Evolutionary conservation across 140 eudicot genomes (phyloP).

Genomic region (Flaveria floridana): DNA sequence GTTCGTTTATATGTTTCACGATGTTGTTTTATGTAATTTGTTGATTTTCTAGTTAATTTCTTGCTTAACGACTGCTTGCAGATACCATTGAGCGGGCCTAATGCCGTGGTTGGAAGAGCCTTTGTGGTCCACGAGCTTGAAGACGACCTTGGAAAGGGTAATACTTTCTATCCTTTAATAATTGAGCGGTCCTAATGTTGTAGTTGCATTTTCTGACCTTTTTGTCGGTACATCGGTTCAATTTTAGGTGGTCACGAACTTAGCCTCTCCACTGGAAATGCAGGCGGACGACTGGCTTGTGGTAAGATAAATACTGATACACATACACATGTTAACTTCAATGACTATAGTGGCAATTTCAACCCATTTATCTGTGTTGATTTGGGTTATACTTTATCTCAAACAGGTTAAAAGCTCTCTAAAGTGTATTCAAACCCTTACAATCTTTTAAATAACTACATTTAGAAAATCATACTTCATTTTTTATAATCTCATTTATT

Average conservation of each 20-base stretch:
- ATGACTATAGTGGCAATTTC: neutral
- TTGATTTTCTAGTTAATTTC: slow-evolving; percentile 7
- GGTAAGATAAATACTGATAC: slow-evolving; percentile 47
- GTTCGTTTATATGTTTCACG: neutral
- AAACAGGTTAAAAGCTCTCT: neutral
- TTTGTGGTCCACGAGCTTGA: slow-evolving; percentile 94
- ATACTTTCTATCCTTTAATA: neutral
- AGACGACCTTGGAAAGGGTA: slow-evolving; percentile 99
- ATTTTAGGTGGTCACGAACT: slow-evolving; percentile 90
- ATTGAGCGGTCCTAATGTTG: neutral
- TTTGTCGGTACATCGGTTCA: slow-evolving; percentile 1
- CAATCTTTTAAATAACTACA: neutral
- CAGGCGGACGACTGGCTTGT: slow-evolving; percentile 96
- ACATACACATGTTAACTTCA: neutral
- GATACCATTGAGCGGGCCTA: slow-evolving; percentile 91
- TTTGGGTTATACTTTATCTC: neutral
- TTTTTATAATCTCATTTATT: neutral
- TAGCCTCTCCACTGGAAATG: slow-evolving; percentile 91
- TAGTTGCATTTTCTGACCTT: neutral
- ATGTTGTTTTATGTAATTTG: slow-evolving; percentile 12
- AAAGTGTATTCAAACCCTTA: neutral
- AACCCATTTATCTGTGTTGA: slow-evolving; percentile 8
- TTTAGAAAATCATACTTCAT: neutral
- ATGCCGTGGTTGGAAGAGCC: slow-evolving; percentile 94
- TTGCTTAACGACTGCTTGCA: slow-evolving; percentile 29